Evolutionary conservation across 2,329 filamentous ascomycete genomes (phyloP), one percentile per base, ranked within the genome.

Genomic region (Colletotrichum filicis): DNA sequence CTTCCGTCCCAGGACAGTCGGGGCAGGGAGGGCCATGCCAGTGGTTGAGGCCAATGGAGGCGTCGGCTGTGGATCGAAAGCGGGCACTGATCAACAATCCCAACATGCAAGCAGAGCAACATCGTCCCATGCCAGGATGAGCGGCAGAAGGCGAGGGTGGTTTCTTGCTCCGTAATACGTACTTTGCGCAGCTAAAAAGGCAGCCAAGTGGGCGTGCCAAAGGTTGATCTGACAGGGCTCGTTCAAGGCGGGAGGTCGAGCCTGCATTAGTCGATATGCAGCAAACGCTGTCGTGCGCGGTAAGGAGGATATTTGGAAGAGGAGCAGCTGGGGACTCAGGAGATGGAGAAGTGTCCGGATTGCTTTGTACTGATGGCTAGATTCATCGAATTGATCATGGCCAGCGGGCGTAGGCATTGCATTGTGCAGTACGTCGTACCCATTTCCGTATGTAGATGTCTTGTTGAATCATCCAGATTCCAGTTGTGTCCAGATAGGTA

Each of bases 71-170:
- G 55, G 60, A 22, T 19, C 14, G 24, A 19, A n/a, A n/a, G 37
- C 46, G 59, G 46, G 37, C 26, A 60, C 42, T 22, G 70, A 70
- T 70, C 66, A 61, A 49, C 59, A 64, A 53, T 58, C 58, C 69
- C 26, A 69, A 49, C 32, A 49, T 57, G 35, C 53, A 68, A 63
- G 69, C 58, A 60, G 59, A 73, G 66, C 57, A 65, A 70, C 60
- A 69, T 70, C 70, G 55, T 73, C 66, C 66, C 59, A 70, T 70
- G 62, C 49, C 24, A 63, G 66, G 59, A 46, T 64, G 37, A 67
- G 58, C 66, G 62, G 58, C 70, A 53, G 69, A 53, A 24, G 35
- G 68, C 46, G 52, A 53, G 16, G 46, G 22, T 19, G 60, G 60
- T 52, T 30, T 53, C 60, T 49, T 30, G 11, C 19, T 53, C 56